Evolutionary conservation across 2,329 filamentous ascomycete species (phyloP).

Genomic region (Venturia asperata): DNA sequence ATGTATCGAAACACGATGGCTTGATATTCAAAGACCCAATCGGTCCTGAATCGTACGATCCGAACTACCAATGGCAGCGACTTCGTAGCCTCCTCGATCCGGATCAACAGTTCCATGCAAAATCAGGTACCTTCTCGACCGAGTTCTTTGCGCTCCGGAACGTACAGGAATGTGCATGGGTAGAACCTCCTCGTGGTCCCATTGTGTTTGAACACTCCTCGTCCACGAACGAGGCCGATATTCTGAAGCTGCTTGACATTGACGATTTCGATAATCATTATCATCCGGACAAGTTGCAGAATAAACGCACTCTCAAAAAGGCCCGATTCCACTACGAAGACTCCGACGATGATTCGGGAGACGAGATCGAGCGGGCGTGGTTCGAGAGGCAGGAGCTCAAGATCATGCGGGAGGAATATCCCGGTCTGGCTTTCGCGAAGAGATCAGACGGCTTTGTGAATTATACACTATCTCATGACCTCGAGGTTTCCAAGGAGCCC

Average conservation of each 20-base stretch:
- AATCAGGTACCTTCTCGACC: constrained; percentile 42
- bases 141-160: constrained; percentile 26
- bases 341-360: not conserved
- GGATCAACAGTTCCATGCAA: constrained; percentile 33
- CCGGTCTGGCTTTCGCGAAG: not conserved
- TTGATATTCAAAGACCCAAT: constrained; percentile 4
- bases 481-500: constrained; percentile 9
- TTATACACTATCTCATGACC: constrained; percentile 11
- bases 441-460: constrained; percentile 11
- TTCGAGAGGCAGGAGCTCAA: constrained; percentile 15
- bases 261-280: constrained; percentile 16
- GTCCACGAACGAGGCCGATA: constrained; percentile 3
- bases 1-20: not conserved
- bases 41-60: constrained; percentile 8
- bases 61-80: constrained; percentile 9
- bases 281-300: constrained; percentile 11
- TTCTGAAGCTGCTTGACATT: not conserved
- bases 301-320: not conserved
- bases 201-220: constrained; percentile 8
- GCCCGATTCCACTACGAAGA: not conserved
- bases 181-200: constrained; percentile 4
- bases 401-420: constrained; percentile 14
- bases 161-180: constrained; percentile 8
- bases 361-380: constrained; percentile 10
- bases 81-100: constrained; percentile 31